Evolutionary conservation across 148 eudicot species (phyloP).

Genomic region (Chenopodium formosanum): DNA sequence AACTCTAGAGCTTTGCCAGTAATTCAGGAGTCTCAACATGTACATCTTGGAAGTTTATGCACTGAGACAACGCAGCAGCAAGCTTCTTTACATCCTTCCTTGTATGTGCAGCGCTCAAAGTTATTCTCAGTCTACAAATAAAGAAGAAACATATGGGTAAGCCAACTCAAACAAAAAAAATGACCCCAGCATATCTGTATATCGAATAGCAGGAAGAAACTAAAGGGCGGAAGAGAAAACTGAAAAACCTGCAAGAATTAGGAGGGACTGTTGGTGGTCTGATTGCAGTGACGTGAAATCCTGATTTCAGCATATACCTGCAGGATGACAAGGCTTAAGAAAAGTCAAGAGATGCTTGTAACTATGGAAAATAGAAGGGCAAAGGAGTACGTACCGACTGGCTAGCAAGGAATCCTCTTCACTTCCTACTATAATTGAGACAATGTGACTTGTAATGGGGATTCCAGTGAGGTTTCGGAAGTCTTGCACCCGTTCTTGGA

Average conservation of each 20-base stretch:
- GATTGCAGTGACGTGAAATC: constrained; percentile 93
- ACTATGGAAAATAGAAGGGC: neutral
- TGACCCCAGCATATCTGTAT: neutral
- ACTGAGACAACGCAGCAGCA: constrained; percentile 57
- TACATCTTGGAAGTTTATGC: constrained; percentile 57
- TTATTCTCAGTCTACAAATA: constrained; percentile 61
- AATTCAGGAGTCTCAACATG: constrained; percentile 26
- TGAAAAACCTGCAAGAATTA: constrained; percentile 86
- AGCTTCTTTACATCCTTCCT: constrained; percentile 63
- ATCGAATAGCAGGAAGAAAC: neutral
- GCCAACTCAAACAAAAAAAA: neutral
- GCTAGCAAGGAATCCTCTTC: constrained; percentile 83
- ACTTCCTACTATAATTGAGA: constrained; percentile 81
- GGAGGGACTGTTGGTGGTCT: constrained; percentile 97
- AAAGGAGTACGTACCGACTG: constrained; percentile 54
- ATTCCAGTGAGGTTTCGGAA: constrained; percentile 74
- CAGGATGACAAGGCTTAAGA: constrained; percentile 16
- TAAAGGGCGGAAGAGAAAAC: neutral
- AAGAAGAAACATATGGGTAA: neutral
- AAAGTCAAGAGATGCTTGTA: constrained; percentile 10
- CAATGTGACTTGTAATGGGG: constrained; percentile 76
- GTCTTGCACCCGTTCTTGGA: constrained; percentile 77
- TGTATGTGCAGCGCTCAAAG: constrained; percentile 84
- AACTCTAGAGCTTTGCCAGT: constrained; percentile 55
- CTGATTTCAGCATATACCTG: constrained; percentile 80